A percentile compares a stretch with the other conserved stretches of the same genome.
phyloP scores from a whole-genome alignment of 768 basidiomycete species.

The Pulveroboletus sp. region DNA sequence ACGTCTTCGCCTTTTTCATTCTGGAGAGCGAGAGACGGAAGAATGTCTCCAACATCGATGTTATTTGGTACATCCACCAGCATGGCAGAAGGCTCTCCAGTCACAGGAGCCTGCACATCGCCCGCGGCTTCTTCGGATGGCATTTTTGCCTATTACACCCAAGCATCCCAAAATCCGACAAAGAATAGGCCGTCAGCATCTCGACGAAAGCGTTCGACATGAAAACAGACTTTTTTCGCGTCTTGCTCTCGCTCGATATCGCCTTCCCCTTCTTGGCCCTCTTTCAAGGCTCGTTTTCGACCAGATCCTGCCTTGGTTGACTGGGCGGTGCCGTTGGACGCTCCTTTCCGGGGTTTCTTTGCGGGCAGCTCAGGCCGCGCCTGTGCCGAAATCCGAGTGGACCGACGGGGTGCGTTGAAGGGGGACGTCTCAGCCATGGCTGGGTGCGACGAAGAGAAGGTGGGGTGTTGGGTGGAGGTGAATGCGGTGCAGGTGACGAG shows the following conservation, averaged over 20 bases:
- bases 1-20: slow-evolving; percentile 84
- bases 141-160: slow-evolving; percentile 21
- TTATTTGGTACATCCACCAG: slow-evolving; percentile 4
- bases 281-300: slow-evolving; percentile 35
- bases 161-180: no score
- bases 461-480: neutral
- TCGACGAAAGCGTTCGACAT: neutral
- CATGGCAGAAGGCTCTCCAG: slow-evolving; percentile 3
- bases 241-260: slow-evolving; percentile 16
- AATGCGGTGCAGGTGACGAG: slow-evolving; percentile 7
- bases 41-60: slow-evolving; percentile 68
- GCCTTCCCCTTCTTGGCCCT: slow-evolving; percentile 12
- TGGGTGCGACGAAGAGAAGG: neutral
- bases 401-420: slow-evolving; percentile 46
- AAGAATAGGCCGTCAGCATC: neutral
- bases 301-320: slow-evolving; percentile 32
- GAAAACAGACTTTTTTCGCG: slow-evolving; percentile 24
- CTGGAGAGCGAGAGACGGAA: slow-evolving; percentile 74
- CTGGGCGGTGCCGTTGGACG: slow-evolving; percentile 20
- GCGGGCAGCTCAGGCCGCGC: slow-evolving; percentile 34
- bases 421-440: slow-evolving; percentile 9
- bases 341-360: slow-evolving; percentile 14
- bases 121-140: slow-evolving; percentile 5
- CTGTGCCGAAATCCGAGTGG: slow-evolving; percentile 51
- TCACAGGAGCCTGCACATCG: neutral